Conservation (phyloP, 2,329 filamentous ascomycete genomes). For the Curvularia eragrostidis region DNA sequence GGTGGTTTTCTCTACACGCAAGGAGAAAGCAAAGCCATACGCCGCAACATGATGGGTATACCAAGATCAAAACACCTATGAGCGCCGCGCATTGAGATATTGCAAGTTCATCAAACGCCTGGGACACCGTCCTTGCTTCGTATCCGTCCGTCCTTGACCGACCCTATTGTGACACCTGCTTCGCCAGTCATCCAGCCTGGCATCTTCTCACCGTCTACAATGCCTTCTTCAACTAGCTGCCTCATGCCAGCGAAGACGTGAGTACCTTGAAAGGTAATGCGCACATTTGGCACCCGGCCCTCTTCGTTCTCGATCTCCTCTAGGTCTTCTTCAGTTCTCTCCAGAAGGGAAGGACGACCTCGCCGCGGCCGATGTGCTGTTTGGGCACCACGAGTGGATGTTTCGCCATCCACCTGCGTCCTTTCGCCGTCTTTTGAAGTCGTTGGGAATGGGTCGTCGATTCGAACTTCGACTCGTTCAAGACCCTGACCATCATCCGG, state of each 20-base stretch:
- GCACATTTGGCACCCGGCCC: slow-evolving; percentile 65
- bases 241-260: slow-evolving; percentile 84
- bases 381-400: slow-evolving; percentile 24
- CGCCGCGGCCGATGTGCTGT: slow-evolving; percentile 29
- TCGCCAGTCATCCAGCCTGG: slow-evolving; percentile 93
- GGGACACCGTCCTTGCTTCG: slow-evolving; percentile 36
- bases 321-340: slow-evolving; percentile 41
- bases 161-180: slow-evolving; percentile 76
- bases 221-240: slow-evolving; percentile 76
- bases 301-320: slow-evolving; percentile 35
- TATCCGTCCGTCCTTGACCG: slow-evolving; percentile 71
- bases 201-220: slow-evolving; percentile 78
- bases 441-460: slow-evolving; percentile 55
- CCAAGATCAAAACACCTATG: slow-evolving; percentile 27
- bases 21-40: slow-evolving; percentile 21
- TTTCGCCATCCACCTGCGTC: slow-evolving; percentile 25
- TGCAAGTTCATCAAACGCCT: slow-evolving; percentile 25
- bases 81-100: slow-evolving; percentile 15
- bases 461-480: slow-evolving; percentile 58
- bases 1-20: neutral
- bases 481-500: slow-evolving; percentile 50
- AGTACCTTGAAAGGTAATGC: slow-evolving; percentile 73
- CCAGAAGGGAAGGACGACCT: slow-evolving; percentile 45
- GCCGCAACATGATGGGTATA: slow-evolving; percentile 36
- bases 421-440: slow-evolving; percentile 7